A percentile compares a stretch with the other conserved stretches of the same genome.
phyloP scores from a whole-genome alignment of 257 asterid species.

The Fraxinus quadrangulata region DNA sequence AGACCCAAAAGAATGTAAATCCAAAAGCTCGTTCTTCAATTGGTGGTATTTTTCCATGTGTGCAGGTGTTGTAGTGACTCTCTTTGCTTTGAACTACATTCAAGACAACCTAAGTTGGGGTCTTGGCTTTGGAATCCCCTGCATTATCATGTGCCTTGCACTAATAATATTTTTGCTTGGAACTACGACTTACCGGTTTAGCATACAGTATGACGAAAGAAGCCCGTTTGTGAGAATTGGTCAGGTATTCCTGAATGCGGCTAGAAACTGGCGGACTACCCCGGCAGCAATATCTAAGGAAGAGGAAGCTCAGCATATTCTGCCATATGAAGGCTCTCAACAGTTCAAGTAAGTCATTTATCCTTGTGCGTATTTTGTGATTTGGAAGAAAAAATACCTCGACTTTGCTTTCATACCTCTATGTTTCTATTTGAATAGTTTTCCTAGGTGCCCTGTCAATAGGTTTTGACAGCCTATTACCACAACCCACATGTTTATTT shows the following conservation, averaged over 20 bases:
- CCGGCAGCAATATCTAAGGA: conserved; percentile 21
- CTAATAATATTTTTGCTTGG: conserved; percentile 42
- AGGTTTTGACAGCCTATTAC: background rate
- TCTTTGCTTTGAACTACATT: conserved; percentile 45
- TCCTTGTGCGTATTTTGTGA: background rate
- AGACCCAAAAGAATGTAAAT: conserved; percentile 38
- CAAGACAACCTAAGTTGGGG: conserved; percentile 59
- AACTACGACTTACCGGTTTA: conserved; percentile 43
- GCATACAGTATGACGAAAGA: conserved; percentile 12
- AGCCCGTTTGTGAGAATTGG: conserved; percentile 28
- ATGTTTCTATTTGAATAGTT: background rate
- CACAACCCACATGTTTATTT: background rate
- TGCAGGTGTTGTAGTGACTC: conserved; percentile 26
- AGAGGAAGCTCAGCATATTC: conserved; percentile 21
- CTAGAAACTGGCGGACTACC: conserved; percentile 21
- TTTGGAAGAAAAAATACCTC: background rate
- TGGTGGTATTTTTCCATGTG: conserved; percentile 49
- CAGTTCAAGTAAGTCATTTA: conserved; percentile 23
- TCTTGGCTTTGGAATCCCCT: conserved; percentile 65
- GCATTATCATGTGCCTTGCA: conserved; percentile 48
- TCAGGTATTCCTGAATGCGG: conserved; percentile 20
- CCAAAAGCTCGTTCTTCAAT: conserved; percentile 59
- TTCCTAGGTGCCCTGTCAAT: background rate
- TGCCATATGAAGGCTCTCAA: conserved; percentile 17
- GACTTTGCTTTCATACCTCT: background rate